Evolutionary conservation across 2,329 filamentous ascomycete genomes (phyloP).

Genomic region (Metarhizium album): DNA sequence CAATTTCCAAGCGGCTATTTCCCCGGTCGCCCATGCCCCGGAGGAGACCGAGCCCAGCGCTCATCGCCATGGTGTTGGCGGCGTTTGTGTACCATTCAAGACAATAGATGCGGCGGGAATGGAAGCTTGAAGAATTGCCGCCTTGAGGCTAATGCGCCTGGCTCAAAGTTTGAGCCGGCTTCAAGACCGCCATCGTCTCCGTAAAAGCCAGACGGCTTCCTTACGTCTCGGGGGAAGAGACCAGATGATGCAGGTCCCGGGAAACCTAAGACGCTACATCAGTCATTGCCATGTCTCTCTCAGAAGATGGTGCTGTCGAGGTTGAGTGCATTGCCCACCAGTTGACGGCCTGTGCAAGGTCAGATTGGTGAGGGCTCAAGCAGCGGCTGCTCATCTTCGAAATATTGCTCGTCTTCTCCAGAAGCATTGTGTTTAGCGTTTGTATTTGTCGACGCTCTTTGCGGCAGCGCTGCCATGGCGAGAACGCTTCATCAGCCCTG

Average conservation of each 20-base stretch:
- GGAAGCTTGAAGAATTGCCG: conserved; percentile 13
- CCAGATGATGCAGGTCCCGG: conserved; percentile 28
- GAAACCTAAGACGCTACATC: conserved; percentile 14
- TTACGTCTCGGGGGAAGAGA: conserved; percentile 25
- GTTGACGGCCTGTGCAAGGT: conserved; percentile 21
- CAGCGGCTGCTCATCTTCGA: conserved; percentile 21
- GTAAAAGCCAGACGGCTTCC: conserved; percentile 22
- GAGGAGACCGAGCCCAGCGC: conserved; percentile 33
- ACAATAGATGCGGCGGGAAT: conserved; percentile 42
- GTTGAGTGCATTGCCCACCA: conserved; percentile 9
- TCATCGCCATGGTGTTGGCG: conserved; percentile 32
- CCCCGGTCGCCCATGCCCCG: conserved; percentile 40
- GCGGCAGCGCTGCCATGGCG: neutral
- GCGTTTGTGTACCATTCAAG: conserved; percentile 37
- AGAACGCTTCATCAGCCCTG: neutral
- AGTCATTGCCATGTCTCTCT: neutral
- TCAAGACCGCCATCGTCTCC: conserved; percentile 22
- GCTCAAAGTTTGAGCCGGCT: conserved; percentile 21
- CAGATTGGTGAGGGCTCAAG: conserved; percentile 24
- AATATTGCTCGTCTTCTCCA: conserved; percentile 18
- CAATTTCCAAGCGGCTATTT: conserved; percentile 34
- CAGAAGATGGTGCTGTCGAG: neutral
- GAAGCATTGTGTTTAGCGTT: conserved; percentile 4
- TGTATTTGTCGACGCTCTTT: neutral
- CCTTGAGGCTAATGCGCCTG: conserved; percentile 22